Percentiles rank a stretch among this genome's conserved stretches.
Evolutionary conservation across 225 moss, liverwort and hornwort species (phyloP).

Genomic region (Ulota crispa): DNA sequence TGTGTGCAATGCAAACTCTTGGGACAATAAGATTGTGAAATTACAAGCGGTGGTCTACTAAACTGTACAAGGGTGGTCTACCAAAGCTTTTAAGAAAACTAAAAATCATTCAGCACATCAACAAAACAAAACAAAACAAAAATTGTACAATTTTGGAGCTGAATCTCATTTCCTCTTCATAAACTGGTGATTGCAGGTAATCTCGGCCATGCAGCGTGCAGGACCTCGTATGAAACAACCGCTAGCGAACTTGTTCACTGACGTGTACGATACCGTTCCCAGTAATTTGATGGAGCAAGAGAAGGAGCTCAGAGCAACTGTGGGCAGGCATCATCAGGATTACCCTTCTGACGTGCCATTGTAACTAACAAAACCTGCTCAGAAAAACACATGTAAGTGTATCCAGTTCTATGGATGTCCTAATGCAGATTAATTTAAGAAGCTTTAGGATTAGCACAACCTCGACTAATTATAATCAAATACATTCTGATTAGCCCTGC

Average conservation of each 20-base stretch:
- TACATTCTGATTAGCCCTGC: background rate
- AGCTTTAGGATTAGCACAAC: background rate
- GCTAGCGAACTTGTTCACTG: constrained; percentile 68
- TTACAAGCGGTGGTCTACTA: no score
- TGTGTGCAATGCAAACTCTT: no score
- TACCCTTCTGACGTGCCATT: constrained; percentile 78
- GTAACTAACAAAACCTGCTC: constrained; percentile 20
- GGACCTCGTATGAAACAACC: constrained; percentile 65
- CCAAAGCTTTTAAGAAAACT: no score
- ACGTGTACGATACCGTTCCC: constrained; percentile 80
- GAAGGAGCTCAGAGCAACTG: constrained; percentile 53
- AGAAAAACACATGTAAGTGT: background rate
- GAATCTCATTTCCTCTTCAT: background rate
- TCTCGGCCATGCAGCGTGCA: constrained; percentile 74
- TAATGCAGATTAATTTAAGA: background rate
- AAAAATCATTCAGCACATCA: no score
- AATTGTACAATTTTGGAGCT: background rate
- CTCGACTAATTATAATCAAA: background rate
- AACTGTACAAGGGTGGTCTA: no score
- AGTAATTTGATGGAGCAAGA: constrained; percentile 74
- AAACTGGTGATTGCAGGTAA: constrained; percentile 60
- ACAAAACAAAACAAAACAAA: no score
- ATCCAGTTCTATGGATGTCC: background rate
- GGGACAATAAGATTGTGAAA: no score
- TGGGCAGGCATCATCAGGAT: constrained; percentile 53